phyloP scores from a whole-genome alignment of 2,329 filamentous ascomycete species.

The Ophiocordyceps sinensis region DNA sequence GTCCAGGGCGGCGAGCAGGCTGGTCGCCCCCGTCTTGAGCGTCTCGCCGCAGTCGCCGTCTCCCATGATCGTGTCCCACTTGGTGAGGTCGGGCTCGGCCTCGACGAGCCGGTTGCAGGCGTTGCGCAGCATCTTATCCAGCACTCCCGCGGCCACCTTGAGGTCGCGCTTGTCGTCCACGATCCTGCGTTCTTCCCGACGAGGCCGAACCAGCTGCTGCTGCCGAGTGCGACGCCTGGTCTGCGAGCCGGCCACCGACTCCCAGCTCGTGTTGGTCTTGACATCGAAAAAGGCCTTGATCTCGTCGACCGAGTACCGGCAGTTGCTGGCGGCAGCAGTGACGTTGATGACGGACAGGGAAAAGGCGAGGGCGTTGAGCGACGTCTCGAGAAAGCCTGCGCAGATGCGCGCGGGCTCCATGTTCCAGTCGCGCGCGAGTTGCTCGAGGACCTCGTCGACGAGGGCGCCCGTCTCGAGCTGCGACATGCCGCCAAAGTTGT shows the following conservation, averaged over 20 bases:
- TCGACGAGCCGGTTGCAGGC: constrained; percentile 37
- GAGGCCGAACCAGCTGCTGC: constrained; percentile 27
- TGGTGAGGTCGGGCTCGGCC: constrained; percentile 48
- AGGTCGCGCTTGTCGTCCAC: constrained; percentile 26
- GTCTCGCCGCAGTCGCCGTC: constrained; percentile 55
- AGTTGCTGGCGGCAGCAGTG: constrained; percentile 28
- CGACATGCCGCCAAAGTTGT: constrained; percentile 46
- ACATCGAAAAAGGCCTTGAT: constrained; percentile 52
- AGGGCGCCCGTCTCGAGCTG: constrained; percentile 41
- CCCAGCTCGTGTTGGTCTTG: constrained; percentile 43
- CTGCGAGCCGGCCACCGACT: constrained; percentile 35
- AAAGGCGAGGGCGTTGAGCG: constrained; percentile 57
- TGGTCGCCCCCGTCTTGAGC: constrained; percentile 36
- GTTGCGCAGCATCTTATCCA: constrained; percentile 40
- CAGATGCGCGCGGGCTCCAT: constrained; percentile 40
- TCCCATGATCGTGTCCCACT: constrained; percentile 48
- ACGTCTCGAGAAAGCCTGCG: constrained; percentile 54
- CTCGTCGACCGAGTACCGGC: constrained; percentile 31
- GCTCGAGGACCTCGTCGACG: constrained; percentile 35
- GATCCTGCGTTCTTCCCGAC: constrained; percentile 17
- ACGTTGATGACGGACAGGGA: constrained; percentile 52
- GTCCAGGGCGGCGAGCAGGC: constrained; percentile 31
- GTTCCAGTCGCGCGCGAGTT: constrained; percentile 31
- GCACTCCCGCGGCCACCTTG: constrained; percentile 33
- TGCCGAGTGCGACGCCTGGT: constrained; percentile 18